phyloP scores from a whole-genome alignment of 2,329 filamentous ascomycete genomes.

The Exophiala bonariae region DNA sequence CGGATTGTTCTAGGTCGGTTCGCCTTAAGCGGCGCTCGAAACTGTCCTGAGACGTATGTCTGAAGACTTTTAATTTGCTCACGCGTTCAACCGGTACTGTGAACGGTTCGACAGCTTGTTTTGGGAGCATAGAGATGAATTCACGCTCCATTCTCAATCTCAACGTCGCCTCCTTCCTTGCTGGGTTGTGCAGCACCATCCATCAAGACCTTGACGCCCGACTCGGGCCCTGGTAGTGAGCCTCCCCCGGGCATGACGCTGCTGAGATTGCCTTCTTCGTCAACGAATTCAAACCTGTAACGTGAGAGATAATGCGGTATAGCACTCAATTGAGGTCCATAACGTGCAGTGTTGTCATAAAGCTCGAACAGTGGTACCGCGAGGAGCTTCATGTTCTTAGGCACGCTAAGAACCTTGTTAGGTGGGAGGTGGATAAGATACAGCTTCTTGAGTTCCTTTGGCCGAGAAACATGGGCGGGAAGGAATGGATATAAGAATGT shows the following conservation, averaged over 20 bases:
- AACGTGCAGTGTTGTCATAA: conserved; percentile 94
- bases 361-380: conserved; percentile 96
- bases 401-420: conserved; percentile 91
- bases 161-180: conserved; percentile 6
- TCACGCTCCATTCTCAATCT: conserved; percentile 21
- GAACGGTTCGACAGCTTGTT: too few relatives aligned
- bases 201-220: conserved; percentile 14
- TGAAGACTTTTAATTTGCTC: too few relatives aligned
- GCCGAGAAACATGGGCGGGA: conserved; percentile 89
- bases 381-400: conserved; percentile 99
- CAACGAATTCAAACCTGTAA: conserved; percentile 97
- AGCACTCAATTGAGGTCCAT: conserved; percentile 92
- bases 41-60: too few relatives aligned
- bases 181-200: conserved; percentile 8
- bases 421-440: conserved; percentile 95
- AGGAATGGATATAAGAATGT: conserved; percentile 99
- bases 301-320: conserved; percentile 92
- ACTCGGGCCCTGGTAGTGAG: conserved; percentile 13
- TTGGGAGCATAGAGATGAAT: not conserved
- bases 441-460: conserved; percentile 99
- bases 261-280: conserved; percentile 86
- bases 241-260: conserved; percentile 72
- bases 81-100: too few relatives aligned
- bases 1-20: too few relatives aligned
- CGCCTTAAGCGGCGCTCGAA: too few relatives aligned